A percentile compares a stretch with the other conserved stretches of the same genome.
Conservation (phyloP, 2,329 filamentous ascomycete genomes). For the Colletotrichum euphorbiae region DNA sequence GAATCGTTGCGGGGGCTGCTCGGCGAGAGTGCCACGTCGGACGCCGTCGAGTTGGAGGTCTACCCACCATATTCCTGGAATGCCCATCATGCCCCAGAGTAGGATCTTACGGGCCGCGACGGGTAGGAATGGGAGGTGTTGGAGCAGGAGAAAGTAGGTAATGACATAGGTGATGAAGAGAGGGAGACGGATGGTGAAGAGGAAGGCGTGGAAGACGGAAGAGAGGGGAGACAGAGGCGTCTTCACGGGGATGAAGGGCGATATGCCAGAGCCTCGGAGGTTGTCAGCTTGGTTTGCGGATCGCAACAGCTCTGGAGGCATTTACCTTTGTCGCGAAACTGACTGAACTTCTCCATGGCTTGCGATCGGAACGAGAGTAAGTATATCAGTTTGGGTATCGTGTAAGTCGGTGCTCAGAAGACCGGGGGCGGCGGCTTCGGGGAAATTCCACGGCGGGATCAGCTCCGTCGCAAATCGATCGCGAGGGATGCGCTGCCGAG, state of each 20-base stretch:
- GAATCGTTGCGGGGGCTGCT: constrained; percentile 78
- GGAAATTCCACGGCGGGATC: constrained; percentile 27
- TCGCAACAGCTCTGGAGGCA: not conserved
- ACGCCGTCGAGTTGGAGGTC: constrained; percentile 98
- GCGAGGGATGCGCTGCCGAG: constrained; percentile 19
- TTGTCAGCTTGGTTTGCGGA: not conserved
- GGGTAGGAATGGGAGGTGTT: constrained; percentile 78
- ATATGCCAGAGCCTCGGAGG: constrained; percentile 85
- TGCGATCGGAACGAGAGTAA: not conserved
- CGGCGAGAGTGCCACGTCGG: constrained; percentile 86
- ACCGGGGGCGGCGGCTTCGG: not conserved
- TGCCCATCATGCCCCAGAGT: constrained; percentile 87
- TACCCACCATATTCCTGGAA: constrained; percentile 97
- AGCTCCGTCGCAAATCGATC: not conserved
- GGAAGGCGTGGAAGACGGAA: constrained; percentile 72
- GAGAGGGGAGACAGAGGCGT: constrained; percentile 72
- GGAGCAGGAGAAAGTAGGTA: constrained; percentile 83
- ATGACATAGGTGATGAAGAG: constrained; percentile 76
- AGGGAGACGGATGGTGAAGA: constrained; percentile 86
- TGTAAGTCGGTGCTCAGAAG: constrained; percentile 17
- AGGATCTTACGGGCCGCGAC: constrained; percentile 79
- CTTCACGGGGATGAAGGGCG: constrained; percentile 89
- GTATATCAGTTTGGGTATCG: not conserved
- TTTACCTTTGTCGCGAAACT: constrained; percentile 88
- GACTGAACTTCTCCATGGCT: constrained; percentile 92